Percentiles rank a stretch among this genome's conserved stretches.
These are phyloP conservation scores for Botrytis medusae DNA, from an alignment of 2,329 filamentous ascomycete species.

Conservation along the genomic window DNA sequence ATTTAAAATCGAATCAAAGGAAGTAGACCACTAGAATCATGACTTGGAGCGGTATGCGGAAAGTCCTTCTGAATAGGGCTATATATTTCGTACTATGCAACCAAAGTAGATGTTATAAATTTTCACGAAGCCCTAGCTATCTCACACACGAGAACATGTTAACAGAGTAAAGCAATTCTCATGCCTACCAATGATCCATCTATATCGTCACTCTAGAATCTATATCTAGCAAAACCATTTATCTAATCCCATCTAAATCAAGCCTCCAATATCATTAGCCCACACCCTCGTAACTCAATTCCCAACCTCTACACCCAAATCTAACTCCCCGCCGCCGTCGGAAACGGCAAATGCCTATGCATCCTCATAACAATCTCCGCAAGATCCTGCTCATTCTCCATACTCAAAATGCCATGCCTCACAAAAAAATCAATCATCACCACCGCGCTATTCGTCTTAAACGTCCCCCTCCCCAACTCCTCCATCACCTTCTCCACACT, in stretches of 20 bases:
- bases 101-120: neutral
- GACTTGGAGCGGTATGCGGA: neutral
- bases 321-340: neutral
- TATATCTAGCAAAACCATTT: neutral
- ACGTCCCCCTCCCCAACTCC: slow-evolving; percentile 65
- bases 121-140: too few relatives aligned
- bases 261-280: too few relatives aligned
- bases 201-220: neutral
- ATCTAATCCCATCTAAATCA: neutral
- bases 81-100: neutral
- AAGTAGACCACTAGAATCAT: neutral
- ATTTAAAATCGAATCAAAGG: neutral
- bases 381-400: slow-evolving; percentile 58
- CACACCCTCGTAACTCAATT: too few relatives aligned
- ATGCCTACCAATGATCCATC: neutral
- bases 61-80: neutral
- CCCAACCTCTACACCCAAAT: neutral
- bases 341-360: slow-evolving; percentile 19
- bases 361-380: slow-evolving; percentile 17
- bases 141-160: neutral
- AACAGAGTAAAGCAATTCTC: neutral
- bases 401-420: slow-evolving; percentile 70
- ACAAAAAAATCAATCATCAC: slow-evolving; percentile 81
- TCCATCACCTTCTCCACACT: slow-evolving; percentile 56
- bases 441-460: slow-evolving; percentile 81